These are phyloP conservation scores for Solanum medicagineum DNA, from an alignment of 257 asterid species.

Conservation along the genomic window DNA sequence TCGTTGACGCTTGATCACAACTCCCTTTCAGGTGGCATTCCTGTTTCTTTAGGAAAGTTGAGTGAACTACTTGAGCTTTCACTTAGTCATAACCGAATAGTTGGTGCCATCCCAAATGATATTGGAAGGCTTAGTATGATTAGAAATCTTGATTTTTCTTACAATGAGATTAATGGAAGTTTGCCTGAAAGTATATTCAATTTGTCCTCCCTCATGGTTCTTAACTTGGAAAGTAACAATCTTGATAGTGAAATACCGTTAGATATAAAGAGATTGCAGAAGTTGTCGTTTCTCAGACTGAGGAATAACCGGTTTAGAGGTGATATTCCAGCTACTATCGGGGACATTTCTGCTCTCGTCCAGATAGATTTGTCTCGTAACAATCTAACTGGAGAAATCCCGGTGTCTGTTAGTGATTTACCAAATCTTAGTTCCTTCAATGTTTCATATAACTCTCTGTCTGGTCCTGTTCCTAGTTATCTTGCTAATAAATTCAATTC, in stretches of 20 bases:
- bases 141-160: conserved; percentile 34
- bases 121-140: conserved; percentile 36
- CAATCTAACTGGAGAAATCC: conserved; percentile 59
- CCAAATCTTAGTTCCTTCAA: conserved; percentile 50
- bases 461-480: conserved; percentile 54
- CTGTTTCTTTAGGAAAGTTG: conserved; percentile 25
- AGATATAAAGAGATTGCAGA: conserved; percentile 10
- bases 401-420: conserved; percentile 44
- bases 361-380: conserved; percentile 58
- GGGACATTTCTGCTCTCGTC: conserved; percentile 34
- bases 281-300: conserved; percentile 40
- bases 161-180: conserved; percentile 48
- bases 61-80: conserved; percentile 23
- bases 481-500: conserved; percentile 58
- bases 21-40: conserved; percentile 35
- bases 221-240: conserved; percentile 23
- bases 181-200: conserved; percentile 32
- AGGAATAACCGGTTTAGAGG: conserved; percentile 40
- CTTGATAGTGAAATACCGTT: conserved; percentile 11
- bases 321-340: conserved; percentile 31
- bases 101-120: conserved; percentile 31
- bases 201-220: conserved; percentile 14
- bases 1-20: conserved; percentile 44
- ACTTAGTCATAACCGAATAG: conserved; percentile 26
- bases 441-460: conserved; percentile 67